phyloP scores from a whole-genome alignment of 2,329 filamentous ascomycete genomes.

The Pestalotiopsis sp. region DNA sequence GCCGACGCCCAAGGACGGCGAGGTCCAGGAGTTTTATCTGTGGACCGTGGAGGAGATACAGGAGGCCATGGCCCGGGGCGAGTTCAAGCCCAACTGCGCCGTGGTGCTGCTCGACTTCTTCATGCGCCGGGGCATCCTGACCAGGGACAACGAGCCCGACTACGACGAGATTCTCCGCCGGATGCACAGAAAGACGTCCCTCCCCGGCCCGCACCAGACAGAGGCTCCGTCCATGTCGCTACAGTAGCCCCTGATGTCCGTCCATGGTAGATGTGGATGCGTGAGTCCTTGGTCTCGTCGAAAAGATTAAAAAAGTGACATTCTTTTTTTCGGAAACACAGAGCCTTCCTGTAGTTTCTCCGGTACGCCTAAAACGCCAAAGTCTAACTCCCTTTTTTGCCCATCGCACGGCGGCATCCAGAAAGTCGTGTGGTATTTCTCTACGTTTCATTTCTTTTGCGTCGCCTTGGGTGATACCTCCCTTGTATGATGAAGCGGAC shows the following conservation, averaged over 20 bases:
- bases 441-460: background rate
- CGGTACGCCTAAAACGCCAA: slow-evolving; percentile 8
- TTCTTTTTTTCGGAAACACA: background rate
- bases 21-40: slow-evolving; percentile 84
- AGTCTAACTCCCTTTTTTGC: background rate
- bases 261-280: background rate
- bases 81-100: slow-evolving; percentile 94
- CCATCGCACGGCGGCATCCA: background rate
- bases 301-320: background rate
- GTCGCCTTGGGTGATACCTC: background rate
- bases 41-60: slow-evolving; percentile 78
- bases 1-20: slow-evolving; percentile 80
- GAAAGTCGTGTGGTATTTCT: background rate
- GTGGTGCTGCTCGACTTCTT: slow-evolving; percentile 88
- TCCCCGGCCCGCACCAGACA: slow-evolving; percentile 67
- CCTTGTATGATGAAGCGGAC: background rate
- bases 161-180: slow-evolving; percentile 75
- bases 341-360: background rate
- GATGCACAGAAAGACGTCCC: slow-evolving; percentile 79
- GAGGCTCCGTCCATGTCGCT: slow-evolving; percentile 6
- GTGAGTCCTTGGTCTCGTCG: background rate
- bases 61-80: slow-evolving; percentile 67
- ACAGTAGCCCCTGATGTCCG: background rate
- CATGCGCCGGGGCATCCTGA: slow-evolving; percentile 80
- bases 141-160: slow-evolving; percentile 75